Evolutionary conservation across 495 filamentous ascomycete species (phyloP), one percentile per base, ranked within the genome.

Genomic region (Aspergillus hancockii): DNA sequence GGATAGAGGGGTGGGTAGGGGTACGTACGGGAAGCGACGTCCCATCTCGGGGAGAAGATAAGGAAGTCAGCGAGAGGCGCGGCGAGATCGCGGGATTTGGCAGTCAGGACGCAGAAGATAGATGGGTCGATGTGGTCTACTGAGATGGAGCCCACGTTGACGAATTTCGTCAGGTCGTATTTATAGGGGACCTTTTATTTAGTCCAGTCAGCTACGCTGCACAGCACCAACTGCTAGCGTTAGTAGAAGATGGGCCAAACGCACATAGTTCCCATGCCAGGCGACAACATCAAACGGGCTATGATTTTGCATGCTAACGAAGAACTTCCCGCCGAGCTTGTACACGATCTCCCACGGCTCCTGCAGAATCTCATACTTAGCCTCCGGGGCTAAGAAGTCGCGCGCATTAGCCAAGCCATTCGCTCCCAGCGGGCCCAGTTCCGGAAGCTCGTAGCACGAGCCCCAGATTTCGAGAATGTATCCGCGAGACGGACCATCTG

Each of bases 391-490:
- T 49, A 79, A 68, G 62, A 81, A 81, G 62, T 83, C 80, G 0
- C 80, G 71, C 8, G 74, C 67, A 64, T 82, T 81, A 7, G 80
- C 80, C 9, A 83, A 64, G 2, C 79, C 78, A 61, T 81, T 81
- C 1, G 76, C 72, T 32, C 80, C 80, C n/a, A 83, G 57, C 0
- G 78, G 78, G 5, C 80, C 80, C 21, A 83, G 60, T 56, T 81
- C 80, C 1, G 80, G 79, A 9, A 83, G 75, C 50, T 81, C 71
- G 31, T 78, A 80, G 60, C 69, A 71, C 0, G 69, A 69, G 9
- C 77, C 77, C 76, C 76, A 81, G 59, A 81, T 72, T 57, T 81
- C 79, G 49, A 77, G 69, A 36, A 81, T 80, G 51, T 81, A 81
- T 1, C 79, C 77, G 25, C 79, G 73, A 28, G 76, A 75, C 6